A percentile compares a stretch with the other conserved stretches of the same genome.
These are phyloP conservation scores for Spencermartinsiella ligniputridi DNA, from an alignment of 1,139 yeast genomes.

Conservation along the genomic window DNA sequence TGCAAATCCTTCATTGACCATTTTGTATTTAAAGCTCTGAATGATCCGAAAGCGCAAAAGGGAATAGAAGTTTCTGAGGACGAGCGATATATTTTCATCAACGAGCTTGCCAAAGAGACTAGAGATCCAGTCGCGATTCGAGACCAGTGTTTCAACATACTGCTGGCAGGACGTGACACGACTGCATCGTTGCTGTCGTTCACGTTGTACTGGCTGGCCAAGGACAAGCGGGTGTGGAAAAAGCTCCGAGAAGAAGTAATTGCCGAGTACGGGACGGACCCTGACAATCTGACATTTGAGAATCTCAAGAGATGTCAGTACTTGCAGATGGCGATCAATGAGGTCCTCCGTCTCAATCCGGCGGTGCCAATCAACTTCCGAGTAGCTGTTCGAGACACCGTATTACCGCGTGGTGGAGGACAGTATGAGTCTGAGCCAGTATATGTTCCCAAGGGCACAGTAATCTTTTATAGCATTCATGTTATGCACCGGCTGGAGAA, in stretches of 20 bases:
- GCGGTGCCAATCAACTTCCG: slow-evolving; percentile 53
- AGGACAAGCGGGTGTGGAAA: slow-evolving; percentile 41
- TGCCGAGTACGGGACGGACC: slow-evolving; percentile 24
- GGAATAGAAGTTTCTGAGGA: slow-evolving; percentile 26
- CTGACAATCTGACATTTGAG: slow-evolving; percentile 39
- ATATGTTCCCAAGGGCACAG: slow-evolving; percentile 45
- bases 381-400: slow-evolving; percentile 43
- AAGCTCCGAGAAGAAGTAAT: slow-evolving; percentile 41
- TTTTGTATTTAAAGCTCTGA: slow-evolving; percentile 30
- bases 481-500: slow-evolving; percentile 45
- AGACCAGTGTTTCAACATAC: slow-evolving; percentile 49
- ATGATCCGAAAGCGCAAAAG: slow-evolving; percentile 6
- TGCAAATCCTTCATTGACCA: slow-evolving; percentile 34
- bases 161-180: slow-evolving; percentile 56
- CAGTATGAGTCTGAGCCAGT: slow-evolving; percentile 41
- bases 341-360: slow-evolving; percentile 51
- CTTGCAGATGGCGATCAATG: slow-evolving; percentile 47
- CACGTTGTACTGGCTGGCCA: slow-evolving; percentile 43
- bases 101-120: slow-evolving; percentile 49
- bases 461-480: slow-evolving; percentile 43
- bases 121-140: slow-evolving; percentile 46
- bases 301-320: slow-evolving; percentile 47
- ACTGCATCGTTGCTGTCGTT: slow-evolving; percentile 53
- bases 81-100: slow-evolving; percentile 40
- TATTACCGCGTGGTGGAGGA: slow-evolving; percentile 53